These are phyloP conservation scores for Paraleonurus japonicus DNA, from an alignment of 257 asterid species.

Conservation along the genomic window DNA sequence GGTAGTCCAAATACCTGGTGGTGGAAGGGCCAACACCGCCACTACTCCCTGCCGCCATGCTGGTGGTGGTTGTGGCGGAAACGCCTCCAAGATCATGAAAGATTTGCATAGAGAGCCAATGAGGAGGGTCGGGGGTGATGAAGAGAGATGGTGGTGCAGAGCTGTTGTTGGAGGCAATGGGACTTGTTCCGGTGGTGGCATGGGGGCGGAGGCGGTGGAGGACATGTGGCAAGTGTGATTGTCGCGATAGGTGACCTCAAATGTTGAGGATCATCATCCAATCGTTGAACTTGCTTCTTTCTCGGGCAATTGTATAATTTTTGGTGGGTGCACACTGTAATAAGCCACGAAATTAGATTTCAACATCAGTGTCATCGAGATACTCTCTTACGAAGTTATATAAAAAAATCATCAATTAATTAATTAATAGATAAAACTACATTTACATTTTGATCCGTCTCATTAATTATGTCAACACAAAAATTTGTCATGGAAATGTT, in stretches of 20 bases:
- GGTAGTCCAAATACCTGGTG: slow-evolving; percentile 32
- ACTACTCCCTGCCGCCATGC: not conserved
- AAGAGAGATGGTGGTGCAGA: slow-evolving; percentile 18
- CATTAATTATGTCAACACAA: too few relatives aligned
- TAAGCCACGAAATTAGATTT: slow-evolving; percentile 51
- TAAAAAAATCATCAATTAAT: too few relatives aligned
- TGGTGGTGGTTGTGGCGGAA: not conserved
- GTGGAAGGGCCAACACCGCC: slow-evolving; percentile 32
- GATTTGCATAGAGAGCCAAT: slow-evolving; percentile 71
- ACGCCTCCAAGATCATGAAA: slow-evolving; percentile 6
- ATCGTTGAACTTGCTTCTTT: slow-evolving; percentile 81
- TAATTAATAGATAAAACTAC: too few relatives aligned
- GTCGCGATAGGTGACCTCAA: slow-evolving; percentile 63
- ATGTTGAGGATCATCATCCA: slow-evolving; percentile 60
- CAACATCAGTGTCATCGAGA: not conserved
- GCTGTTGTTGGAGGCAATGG: slow-evolving; percentile 25
- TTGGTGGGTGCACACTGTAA: slow-evolving; percentile 83
- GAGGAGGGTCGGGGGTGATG: slow-evolving; percentile 26
- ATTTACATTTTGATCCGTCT: too few relatives aligned
- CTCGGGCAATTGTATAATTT: slow-evolving; percentile 69
- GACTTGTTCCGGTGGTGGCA: slow-evolving; percentile 35
- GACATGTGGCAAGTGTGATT: slow-evolving; percentile 70
- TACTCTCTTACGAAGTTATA: too few relatives aligned
- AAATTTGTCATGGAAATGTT: too few relatives aligned
- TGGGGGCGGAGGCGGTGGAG: slow-evolving; percentile 52